Base-by-base conservation (phyloP, 805 yeast species). In the Sugiyamaella americana region DNA sequence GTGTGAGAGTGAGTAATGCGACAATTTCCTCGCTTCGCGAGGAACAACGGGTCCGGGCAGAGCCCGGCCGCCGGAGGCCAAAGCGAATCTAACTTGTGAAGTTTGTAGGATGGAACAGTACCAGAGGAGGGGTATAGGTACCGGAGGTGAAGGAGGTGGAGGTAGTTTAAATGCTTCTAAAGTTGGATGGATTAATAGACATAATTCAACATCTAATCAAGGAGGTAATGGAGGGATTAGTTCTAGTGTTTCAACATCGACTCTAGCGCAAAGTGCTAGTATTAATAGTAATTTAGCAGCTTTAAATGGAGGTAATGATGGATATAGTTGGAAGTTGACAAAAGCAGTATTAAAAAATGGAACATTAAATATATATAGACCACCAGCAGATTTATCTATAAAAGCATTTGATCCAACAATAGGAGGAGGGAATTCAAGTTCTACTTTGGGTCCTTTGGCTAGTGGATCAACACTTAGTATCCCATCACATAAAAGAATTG, bases 311-410 rank as follows among this genome's bases (percentile, higher is more conserved):
- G 32, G 32, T 26, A 8, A 8, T 26, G 32, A 13, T 13, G 32
- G 32, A 8, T 26, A 26, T 26, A 26, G 32, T 13, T 73, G 62
- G 67, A 66, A 74, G 49, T 61, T 86, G 26, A 77, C 70, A 47
- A 71, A 82, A 43, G 87, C 84, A 0, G 86, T 80, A 57, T 66
- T 88, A 48, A 77, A 73, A 55, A 95, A 95, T 17, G 77, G 88
- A 1, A 69, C 71, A 37, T 64, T 88, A 44, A 70, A 72, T 45
- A 62, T 88, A 16, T 84, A 76, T 67, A 82, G 78, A 60, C 73
- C 79, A 32, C 81, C 74, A 2, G 63, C 68, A 21, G 78, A 69
- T 22, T 47, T 78, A 22, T 73, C 67, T 23, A 72, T 73, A 21
- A 71, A 67, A 24, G 51, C 58, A 19, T 64, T 64, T 47, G 68